A percentile compares a stretch with the other conserved stretches of the same genome.
Conservation (phyloP, 2,329 filamentous ascomycete species). For the Venturia carpophila region DNA sequence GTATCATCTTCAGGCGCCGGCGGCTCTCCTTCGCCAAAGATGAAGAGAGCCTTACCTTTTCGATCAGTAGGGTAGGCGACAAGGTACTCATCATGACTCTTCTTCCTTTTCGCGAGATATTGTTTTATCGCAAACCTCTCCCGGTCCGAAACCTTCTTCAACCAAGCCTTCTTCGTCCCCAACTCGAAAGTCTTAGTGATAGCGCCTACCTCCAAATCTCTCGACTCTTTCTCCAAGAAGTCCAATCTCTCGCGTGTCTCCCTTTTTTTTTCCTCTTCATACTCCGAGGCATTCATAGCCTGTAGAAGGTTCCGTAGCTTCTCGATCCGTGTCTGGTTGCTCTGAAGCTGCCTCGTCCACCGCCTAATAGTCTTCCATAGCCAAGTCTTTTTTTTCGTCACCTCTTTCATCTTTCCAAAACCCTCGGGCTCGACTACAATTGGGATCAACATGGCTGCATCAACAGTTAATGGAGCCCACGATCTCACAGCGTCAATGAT, state of each 20-base stretch:
- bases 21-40: background rate
- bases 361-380: background rate
- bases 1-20: background rate
- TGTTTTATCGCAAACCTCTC: background rate
- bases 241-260: background rate
- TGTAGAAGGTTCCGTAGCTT: background rate
- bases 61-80: background rate
- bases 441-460: conserved; percentile 2
- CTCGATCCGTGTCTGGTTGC: background rate
- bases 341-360: background rate
- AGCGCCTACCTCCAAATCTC: background rate
- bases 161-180: background rate
- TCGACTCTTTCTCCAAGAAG: background rate
- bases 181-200: background rate
- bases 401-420: background rate
- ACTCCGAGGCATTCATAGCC: background rate
- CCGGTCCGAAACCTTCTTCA: background rate
- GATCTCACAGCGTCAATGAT: background rate
- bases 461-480: background rate
- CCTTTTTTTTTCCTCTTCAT: background rate
- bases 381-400: background rate
- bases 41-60: conserved; percentile 5
- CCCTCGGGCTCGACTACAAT: background rate
- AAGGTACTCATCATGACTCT: background rate
- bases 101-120: background rate